These are phyloP conservation scores for Boletus rubroflammeus DNA, from an alignment of 768 basidiomycete species.

Conservation along the genomic window DNA sequence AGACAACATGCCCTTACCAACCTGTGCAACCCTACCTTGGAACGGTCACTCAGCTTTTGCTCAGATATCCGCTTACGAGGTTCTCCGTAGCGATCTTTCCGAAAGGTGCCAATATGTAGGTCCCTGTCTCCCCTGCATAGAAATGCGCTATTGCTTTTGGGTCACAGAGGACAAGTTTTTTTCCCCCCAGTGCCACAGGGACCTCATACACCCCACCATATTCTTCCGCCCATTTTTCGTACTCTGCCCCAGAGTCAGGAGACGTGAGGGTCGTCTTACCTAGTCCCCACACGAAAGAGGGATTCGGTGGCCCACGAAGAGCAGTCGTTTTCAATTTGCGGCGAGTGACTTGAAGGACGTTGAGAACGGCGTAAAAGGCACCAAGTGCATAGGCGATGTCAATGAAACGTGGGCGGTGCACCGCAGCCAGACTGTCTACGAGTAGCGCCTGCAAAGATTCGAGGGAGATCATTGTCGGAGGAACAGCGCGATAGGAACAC, in stretches of 20 bases:
- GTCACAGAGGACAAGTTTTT: constrained; percentile 39
- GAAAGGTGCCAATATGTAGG: constrained; percentile 27
- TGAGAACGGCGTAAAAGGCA: constrained; percentile 9
- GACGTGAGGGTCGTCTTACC: neutral
- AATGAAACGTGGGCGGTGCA: neutral
- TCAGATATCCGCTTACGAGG: constrained; percentile 18
- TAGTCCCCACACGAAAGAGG: constrained; percentile 19
- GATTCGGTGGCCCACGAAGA: constrained; percentile 20
- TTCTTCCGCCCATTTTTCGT: constrained; percentile 44
- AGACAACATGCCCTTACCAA: constrained; percentile 38
- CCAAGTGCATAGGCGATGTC: constrained; percentile 3
- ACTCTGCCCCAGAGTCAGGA: constrained; percentile 32
- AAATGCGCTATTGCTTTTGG: constrained; percentile 53
- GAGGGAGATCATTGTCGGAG: constrained; percentile 1
- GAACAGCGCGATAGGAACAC: neutral
- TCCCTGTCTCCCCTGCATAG: constrained; percentile 46
- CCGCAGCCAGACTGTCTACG: neutral
- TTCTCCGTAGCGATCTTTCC: constrained; percentile 18
- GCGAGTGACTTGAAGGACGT: neutral
- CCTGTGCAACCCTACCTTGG: constrained; percentile 2
- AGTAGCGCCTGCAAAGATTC: constrained; percentile 3
- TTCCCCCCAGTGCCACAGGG: constrained; percentile 36
- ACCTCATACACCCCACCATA: constrained; percentile 47
- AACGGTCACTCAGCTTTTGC: neutral
- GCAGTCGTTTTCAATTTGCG: constrained; percentile 15